Conservation (phyloP, 1,139 yeast genomes). For the Pichia sp. region DNA sequence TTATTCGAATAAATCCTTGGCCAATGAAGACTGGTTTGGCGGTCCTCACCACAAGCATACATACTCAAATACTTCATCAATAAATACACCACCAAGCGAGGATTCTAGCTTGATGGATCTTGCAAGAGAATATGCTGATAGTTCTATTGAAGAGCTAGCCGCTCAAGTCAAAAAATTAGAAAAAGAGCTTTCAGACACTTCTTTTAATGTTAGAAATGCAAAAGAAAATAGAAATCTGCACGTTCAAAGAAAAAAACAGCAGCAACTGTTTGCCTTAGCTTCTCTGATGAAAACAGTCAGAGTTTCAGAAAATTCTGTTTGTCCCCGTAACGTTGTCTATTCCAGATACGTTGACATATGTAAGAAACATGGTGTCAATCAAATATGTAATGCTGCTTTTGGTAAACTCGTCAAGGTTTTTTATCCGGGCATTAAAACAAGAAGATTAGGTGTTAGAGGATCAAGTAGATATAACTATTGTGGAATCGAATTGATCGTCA, state of each 20-base stretch:
- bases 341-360: conserved; percentile 76
- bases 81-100: conserved; percentile 20
- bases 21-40: conserved; percentile 7
- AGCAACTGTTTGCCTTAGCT: conserved; percentile 77
- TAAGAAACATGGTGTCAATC: conserved; percentile 59
- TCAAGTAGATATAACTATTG: conserved; percentile 89
- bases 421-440: conserved; percentile 71
- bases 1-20: conserved; percentile 7
- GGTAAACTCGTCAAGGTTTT: conserved; percentile 76
- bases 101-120: conserved; percentile 46
- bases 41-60: conserved; percentile 3
- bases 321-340: conserved; percentile 78
- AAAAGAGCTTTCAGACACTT: not conserved
- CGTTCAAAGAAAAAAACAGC: conserved; percentile 32
- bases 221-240: conserved; percentile 21
- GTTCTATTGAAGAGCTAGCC: conserved; percentile 3
- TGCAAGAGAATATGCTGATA: conserved; percentile 39
- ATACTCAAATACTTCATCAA: conserved; percentile 3
- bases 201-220: conserved; percentile 15
- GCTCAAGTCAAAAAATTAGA: conserved; percentile 1
- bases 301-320: conserved; percentile 60
- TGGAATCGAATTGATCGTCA: conserved; percentile 64
- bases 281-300: conserved; percentile 75
- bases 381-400: conserved; percentile 81
- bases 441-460: conserved; percentile 85